Percentiles rank a stretch among this genome's conserved stretches.
Conservation (phyloP, 768 basidiomycete species). For the Postia placenta region DNA sequence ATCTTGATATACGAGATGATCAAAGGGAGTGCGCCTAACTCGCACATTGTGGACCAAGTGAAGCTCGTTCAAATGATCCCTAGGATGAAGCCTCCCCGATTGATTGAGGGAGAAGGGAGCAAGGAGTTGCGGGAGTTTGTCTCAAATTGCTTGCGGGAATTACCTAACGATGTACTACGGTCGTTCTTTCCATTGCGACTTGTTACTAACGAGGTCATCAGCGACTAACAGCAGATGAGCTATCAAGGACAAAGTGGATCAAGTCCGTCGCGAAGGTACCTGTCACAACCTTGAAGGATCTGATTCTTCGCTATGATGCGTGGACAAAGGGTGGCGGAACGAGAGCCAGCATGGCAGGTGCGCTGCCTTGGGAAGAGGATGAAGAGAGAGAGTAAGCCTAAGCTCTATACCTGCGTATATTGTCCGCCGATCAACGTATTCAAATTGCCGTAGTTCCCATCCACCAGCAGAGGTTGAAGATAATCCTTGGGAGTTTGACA, state of each 20-base stretch:
- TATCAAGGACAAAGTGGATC: constrained; percentile 87
- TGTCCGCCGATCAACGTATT: background rate
- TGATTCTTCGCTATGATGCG: constrained; percentile 71
- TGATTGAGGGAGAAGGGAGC: constrained; percentile 73
- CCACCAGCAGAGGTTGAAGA: constrained; percentile 11
- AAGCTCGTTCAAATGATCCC: constrained; percentile 88
- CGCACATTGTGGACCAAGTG: constrained; percentile 75
- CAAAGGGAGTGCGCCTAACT: constrained; percentile 92
- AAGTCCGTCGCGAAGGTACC: constrained; percentile 63
- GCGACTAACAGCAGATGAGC: constrained; percentile 87
- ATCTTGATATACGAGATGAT: constrained; percentile 96
- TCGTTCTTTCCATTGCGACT: background rate
- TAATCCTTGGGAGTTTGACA: constrained; percentile 75
- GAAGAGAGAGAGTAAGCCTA: constrained; percentile 35
- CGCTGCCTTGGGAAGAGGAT: constrained; percentile 67
- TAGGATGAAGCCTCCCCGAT: constrained; percentile 72
- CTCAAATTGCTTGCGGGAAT: constrained; percentile 73
- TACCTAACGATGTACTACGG: constrained; percentile 62
- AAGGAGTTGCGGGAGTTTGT: constrained; percentile 89
- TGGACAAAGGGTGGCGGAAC: constrained; percentile 65
- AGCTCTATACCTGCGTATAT: background rate
- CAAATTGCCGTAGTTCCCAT: constrained; percentile 3
- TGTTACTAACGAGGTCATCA: constrained; percentile 24
- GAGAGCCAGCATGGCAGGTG: constrained; percentile 70
- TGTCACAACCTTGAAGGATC: constrained; percentile 68